A percentile compares a stretch with the other conserved stretches of the same genome.
These are phyloP conservation scores for Candolleomyces efflorescens DNA, from an alignment of 768 basidiomycete genomes.

Conservation along the genomic window DNA sequence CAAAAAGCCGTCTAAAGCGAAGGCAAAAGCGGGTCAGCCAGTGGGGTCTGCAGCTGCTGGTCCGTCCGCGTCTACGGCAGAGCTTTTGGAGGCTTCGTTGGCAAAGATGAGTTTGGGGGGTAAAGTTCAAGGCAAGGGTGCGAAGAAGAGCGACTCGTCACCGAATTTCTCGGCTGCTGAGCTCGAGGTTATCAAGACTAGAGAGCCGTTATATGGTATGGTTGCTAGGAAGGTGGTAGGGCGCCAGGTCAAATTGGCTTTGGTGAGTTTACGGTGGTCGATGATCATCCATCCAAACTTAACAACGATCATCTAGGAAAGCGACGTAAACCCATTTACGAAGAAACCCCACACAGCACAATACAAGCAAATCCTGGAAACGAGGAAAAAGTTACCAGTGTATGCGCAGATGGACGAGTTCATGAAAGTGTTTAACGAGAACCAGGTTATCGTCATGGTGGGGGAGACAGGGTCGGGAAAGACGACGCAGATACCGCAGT, in stretches of 20 bases:
- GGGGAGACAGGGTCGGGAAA: slow-evolving; percentile 96
- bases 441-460: slow-evolving; percentile 88
- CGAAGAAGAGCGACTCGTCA: not conserved
- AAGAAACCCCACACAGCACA: slow-evolving; percentile 67
- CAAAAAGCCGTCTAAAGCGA: too few relatives aligned
- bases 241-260: slow-evolving; percentile 58
- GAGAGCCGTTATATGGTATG: slow-evolving; percentile 70
- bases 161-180: slow-evolving; percentile 13
- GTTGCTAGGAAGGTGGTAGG: slow-evolving; percentile 65
- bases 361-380: slow-evolving; percentile 83
- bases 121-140: not conserved
- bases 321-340: slow-evolving; percentile 86
- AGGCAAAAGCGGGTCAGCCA: too few relatives aligned
- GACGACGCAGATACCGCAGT: slow-evolving; percentile 97
- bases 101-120: too few relatives aligned
- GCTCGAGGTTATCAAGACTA: slow-evolving; percentile 16
- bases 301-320: slow-evolving; percentile 43
- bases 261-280: slow-evolving; percentile 65
- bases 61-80: too few relatives aligned
- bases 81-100: too few relatives aligned
- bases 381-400: slow-evolving; percentile 87
- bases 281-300: too few relatives aligned
- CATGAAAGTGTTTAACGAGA: slow-evolving; percentile 70
- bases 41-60: too few relatives aligned
- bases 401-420: slow-evolving; percentile 93